These are phyloP conservation scores for Neocatenulostroma microsporum DNA, from an alignment of 2,329 filamentous ascomycete genomes.

Conservation along the genomic window DNA sequence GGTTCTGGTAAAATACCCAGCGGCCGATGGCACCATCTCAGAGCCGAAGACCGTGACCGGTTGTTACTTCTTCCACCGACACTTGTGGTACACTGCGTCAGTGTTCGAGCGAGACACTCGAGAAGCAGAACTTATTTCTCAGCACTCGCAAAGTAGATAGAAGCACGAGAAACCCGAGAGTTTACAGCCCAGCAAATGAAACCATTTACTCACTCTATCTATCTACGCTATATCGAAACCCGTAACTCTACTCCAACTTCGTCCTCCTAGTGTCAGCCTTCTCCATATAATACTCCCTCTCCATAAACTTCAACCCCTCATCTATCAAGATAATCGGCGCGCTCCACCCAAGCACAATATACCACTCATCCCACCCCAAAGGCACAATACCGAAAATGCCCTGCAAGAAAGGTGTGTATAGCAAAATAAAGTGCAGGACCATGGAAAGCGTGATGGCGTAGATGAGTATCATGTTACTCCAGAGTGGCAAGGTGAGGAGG, in stretches of 20 bases:
- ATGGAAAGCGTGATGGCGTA: slow-evolving; percentile 91
- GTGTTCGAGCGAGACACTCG: too few species aligned
- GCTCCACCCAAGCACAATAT: slow-evolving; percentile 81
- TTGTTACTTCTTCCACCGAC: too few species aligned
- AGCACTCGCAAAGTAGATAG: too few species aligned
- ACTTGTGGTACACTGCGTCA: too few species aligned
- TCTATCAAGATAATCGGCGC: slow-evolving; percentile 91
- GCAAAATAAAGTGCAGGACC: slow-evolving; percentile 85
- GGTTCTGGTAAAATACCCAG: too few species aligned
- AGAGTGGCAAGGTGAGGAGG: slow-evolving; percentile 85
- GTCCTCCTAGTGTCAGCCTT: slow-evolving; percentile 17
- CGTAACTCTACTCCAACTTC: slow-evolving; percentile 11
- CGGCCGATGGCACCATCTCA: too few species aligned
- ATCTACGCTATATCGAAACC: too few species aligned
- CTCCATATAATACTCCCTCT: slow-evolving; percentile 42
- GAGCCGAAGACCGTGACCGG: too few species aligned
- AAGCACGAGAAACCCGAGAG: too few species aligned
- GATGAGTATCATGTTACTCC: slow-evolving; percentile 97
- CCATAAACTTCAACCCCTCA: slow-evolving; percentile 70
- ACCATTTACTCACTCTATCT: too few species aligned
- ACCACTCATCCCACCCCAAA: slow-evolving; percentile 79
- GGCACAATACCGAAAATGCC: slow-evolving; percentile 84
- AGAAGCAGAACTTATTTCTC: too few species aligned
- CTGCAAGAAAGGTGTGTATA: slow-evolving; percentile 88
- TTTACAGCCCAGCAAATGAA: too few species aligned